Conservation (phyloP, 331 rosid species). For the Pyracantha coccinea region DNA sequence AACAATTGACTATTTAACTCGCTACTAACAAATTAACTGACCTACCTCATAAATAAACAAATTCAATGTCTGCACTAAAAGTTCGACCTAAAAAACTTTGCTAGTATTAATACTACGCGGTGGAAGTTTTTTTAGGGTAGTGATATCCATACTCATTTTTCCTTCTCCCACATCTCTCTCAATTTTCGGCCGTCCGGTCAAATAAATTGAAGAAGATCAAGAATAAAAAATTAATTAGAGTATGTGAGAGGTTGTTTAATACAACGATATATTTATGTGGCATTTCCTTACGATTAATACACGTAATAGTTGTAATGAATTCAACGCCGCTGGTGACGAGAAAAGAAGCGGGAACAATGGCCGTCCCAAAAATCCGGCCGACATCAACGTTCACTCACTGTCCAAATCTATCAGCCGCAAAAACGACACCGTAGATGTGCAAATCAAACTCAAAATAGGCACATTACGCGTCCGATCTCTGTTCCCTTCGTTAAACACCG, state of each 20-base stretch:
- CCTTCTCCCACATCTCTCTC: rapidly evolving
- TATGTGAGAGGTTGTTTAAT: no score
- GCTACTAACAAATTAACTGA: no score
- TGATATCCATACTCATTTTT: no score
- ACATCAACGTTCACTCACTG: background rate
- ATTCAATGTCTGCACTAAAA: no score
- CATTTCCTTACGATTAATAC: background rate
- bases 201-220: no score
- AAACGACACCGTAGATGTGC: background rate
- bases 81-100: no score
- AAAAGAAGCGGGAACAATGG: background rate
- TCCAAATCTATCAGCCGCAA: background rate
- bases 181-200: no score
- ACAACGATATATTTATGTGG: no score
- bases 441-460: background rate
- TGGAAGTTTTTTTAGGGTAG: no score
- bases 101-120: no score
- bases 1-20: no score
- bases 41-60: background rate
- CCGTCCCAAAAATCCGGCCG: background rate
- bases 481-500: background rate
- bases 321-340: background rate
- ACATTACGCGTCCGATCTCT: background rate
- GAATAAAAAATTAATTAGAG: no score
- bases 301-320: background rate